phyloP scores from a whole-genome alignment of 73 alveolate species.

The Paramecium octaurelia region DNA sequence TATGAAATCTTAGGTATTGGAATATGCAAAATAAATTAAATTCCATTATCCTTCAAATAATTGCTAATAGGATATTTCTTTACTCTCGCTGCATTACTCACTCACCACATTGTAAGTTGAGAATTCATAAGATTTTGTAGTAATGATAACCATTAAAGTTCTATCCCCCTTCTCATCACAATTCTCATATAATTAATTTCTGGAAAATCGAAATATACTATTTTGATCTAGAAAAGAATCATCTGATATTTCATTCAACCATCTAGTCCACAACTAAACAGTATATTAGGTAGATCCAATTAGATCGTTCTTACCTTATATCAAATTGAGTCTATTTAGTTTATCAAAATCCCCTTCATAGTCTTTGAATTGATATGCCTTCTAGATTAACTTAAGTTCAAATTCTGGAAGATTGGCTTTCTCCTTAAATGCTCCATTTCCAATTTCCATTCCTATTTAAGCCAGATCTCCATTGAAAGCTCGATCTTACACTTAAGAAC shows the following conservation, averaged over 20 bases:
- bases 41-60: slow-evolving; percentile 14
- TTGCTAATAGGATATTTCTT: not conserved
- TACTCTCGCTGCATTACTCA: not conserved
- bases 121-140: not conserved
- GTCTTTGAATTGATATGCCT: not conserved
- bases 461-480: not conserved
- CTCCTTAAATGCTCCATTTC: not conserved
- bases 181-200: not conserved
- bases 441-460: slow-evolving; percentile 1
- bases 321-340: not conserved
- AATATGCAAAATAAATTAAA: not conserved
- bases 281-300: slow-evolving; percentile 1
- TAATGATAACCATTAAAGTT: not conserved
- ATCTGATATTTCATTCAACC: not conserved
- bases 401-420: not conserved
- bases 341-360: not conserved
- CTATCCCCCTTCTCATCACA: not conserved
- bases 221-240: not conserved
- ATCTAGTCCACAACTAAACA: not conserved
- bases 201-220: not conserved
- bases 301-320: not conserved
- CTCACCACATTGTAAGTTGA: not conserved
- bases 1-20: not conserved
- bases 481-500: not conserved
- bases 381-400: not conserved